Conservation (phyloP, 129 eudicot species). For the Tagetes erecta region DNA sequence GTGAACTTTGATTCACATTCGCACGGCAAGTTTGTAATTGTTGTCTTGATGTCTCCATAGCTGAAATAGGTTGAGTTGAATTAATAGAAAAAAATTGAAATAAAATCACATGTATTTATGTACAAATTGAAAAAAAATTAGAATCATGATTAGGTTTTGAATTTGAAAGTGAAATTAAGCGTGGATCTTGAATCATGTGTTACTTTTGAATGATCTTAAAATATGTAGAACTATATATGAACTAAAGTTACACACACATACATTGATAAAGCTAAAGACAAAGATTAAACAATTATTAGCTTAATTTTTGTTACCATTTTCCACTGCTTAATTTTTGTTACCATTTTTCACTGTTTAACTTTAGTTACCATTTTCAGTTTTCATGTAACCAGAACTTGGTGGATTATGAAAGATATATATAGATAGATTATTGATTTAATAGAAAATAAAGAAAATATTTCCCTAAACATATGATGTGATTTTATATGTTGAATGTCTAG, state of each 20-base stretch:
- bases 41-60: constrained; percentile 93
- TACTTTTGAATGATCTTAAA: constrained; percentile 25
- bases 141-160: constrained; percentile 17
- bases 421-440: background rate
- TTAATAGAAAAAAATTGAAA: background rate
- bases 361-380: constrained; percentile 14
- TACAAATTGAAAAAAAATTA: constrained; percentile 6
- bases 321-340: constrained; percentile 1
- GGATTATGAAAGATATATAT: background rate
- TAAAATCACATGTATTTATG: background rate
- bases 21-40: constrained; percentile 59
- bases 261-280: constrained; percentile 41
- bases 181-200: constrained; percentile 32
- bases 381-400: background rate
- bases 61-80: constrained; percentile 36
- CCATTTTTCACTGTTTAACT: constrained; percentile 9
- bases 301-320: constrained; percentile 20
- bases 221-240: constrained; percentile 8
- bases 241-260: constrained; percentile 37
- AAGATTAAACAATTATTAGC: constrained; percentile 16
- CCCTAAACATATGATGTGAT: background rate
- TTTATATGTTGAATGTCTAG: too few species aligned
- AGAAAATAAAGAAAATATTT: background rate
- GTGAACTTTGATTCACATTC: constrained; percentile 52
- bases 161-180: constrained; percentile 23